Evolutionary conservation across 768 basidiomycete genomes (phyloP), one percentile per base, ranked within the genome.

Genomic region (Guyanaporus albipodus): DNA sequence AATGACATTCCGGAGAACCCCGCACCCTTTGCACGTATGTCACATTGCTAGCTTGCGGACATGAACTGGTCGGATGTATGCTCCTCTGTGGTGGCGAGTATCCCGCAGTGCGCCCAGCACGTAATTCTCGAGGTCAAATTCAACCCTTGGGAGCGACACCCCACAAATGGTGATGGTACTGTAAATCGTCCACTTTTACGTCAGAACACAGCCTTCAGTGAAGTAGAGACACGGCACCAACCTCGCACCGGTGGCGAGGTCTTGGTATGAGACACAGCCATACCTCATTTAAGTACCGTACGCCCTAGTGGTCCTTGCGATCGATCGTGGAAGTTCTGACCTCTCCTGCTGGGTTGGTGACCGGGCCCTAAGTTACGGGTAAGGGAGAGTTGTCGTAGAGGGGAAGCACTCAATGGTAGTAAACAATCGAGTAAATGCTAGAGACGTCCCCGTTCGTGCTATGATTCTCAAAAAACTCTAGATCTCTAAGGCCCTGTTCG

Each of bases 371-470:
- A n/a, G n/a, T n/a, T n/a, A n/a, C n/a, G n/a, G n/a, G n/a, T n/a
- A n/a, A n/a, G n/a, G n/a, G n/a, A n/a, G n/a, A n/a, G n/a, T n/a
- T n/a, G n/a, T n/a, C n/a, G n/a, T n/a, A n/a, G n/a, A n/a, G n/a
- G n/a, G n/a, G n/a, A n/a, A n/a, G n/a, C 21, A 37, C 37, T 40
- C 40, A 35, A 42, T 21, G 40, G 48, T 21, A 24, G 57, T 39
- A 49, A 50, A 31, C 9, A 47, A 47, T 59, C 53, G 43, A 24
- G 18, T 26, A 11, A 17, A 11, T 28, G 27, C 15, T n/a, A 27
- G 33, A 11, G 18, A 32, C 10, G 15, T n/a, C 23, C 32, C 31
- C 22, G 21, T 22, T 38, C 24, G 22, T 1, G 12, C 43, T 24
- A 14, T 10, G 9, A 34, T 26, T 18, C 10, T 12, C 7, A 8